phyloP scores from a whole-genome alignment of 805 yeast genomes.

The Saccharomyces kudriavzevii region DNA sequence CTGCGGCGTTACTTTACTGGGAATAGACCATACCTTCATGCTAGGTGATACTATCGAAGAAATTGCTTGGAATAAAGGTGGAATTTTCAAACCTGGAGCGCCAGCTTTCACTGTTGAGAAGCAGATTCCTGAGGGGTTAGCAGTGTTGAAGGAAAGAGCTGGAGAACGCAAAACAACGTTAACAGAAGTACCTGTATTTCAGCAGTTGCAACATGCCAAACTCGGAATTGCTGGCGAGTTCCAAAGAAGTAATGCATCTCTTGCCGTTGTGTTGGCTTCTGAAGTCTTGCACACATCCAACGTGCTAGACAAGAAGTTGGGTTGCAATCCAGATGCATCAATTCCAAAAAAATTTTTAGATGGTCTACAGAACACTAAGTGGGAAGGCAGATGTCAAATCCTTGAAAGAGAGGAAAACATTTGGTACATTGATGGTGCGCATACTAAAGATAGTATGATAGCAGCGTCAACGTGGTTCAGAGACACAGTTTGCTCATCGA shows the following conservation, averaged over 20 bases:
- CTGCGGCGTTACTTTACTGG: conserved; percentile 79
- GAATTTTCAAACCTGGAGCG: conserved; percentile 66
- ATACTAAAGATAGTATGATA: conserved; percentile 76
- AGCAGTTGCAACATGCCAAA: conserved; percentile 32
- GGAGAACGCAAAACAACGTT: conserved; percentile 48
- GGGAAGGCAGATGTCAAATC: conserved; percentile 97
- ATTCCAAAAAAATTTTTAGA: conserved; percentile 42
- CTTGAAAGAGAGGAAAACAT: conserved; percentile 39
- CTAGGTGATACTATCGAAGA: conserved; percentile 81
- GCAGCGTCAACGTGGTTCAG: conserved; percentile 81
- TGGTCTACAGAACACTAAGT: conserved; percentile 61
- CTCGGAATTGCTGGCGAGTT: conserved; percentile 80
- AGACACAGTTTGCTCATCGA: conserved; percentile 12
- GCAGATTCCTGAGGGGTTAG: conserved; percentile 47
- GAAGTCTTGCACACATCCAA: conserved; percentile 50
- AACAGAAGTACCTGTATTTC: conserved; percentile 42
- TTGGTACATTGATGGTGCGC: conserved; percentile 97
- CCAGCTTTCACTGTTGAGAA: conserved; percentile 61
- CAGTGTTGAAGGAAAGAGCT: conserved; percentile 59
- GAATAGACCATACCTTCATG: conserved; percentile 84
- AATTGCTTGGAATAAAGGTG: conserved; percentile 95
- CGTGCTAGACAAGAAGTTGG: conserved; percentile 23
- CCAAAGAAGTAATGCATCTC: conserved; percentile 77
- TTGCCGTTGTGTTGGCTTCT: conserved; percentile 67
- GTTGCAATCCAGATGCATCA: conserved; percentile 7